A percentile compares a stretch with the other conserved stretches of the same genome.
phyloP scores from a whole-genome alignment of 441 rosid species.

The Eruca vesicaria region DNA sequence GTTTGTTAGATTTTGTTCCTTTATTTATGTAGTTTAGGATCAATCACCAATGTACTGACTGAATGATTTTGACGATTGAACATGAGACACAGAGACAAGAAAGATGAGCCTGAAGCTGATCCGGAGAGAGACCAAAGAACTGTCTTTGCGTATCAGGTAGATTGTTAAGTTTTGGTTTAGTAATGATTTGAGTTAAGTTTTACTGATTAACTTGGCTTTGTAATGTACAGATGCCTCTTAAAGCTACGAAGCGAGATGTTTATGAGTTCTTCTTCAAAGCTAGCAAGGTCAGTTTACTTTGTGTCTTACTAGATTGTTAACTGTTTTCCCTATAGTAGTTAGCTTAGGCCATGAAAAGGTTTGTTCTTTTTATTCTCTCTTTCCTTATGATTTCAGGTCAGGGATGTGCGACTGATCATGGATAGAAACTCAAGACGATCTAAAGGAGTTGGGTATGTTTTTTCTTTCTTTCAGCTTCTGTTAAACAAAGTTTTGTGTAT shows the following conservation, averaged over 20 bases:
- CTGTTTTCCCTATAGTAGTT: not conserved
- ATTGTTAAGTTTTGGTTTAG: not conserved
- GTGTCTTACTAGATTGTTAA: not conserved
- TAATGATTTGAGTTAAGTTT: not conserved
- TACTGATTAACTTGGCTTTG: not conserved
- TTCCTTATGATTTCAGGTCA: conserved; percentile 56
- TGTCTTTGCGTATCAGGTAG: conserved; percentile 94
- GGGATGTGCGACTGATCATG: conserved; percentile 94
- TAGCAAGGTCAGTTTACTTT: conserved; percentile 69
- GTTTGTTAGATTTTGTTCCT: conserved; percentile 22
- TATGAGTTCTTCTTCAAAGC: conserved; percentile 92
- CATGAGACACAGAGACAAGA: conserved; percentile 80
- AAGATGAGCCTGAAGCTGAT: conserved; percentile 91
- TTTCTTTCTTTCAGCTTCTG: conserved; percentile 14
- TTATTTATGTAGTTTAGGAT: no score
- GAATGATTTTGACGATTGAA: conserved; percentile 7
- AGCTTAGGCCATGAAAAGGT: not conserved
- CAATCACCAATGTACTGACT: not conserved
- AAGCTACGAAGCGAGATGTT: conserved; percentile 88
- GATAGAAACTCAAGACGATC: conserved; percentile 89
- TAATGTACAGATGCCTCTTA: conserved; percentile 78
- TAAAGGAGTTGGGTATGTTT: conserved; percentile 96
- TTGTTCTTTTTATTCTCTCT: conserved; percentile 6
- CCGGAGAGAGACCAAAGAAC: conserved; percentile 98
- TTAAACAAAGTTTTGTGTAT: conserved; percentile 32